These are phyloP conservation scores for Porphyrellus sp. DNA, from an alignment of 1,284 basidiomycete species.

Conservation along the genomic window DNA sequence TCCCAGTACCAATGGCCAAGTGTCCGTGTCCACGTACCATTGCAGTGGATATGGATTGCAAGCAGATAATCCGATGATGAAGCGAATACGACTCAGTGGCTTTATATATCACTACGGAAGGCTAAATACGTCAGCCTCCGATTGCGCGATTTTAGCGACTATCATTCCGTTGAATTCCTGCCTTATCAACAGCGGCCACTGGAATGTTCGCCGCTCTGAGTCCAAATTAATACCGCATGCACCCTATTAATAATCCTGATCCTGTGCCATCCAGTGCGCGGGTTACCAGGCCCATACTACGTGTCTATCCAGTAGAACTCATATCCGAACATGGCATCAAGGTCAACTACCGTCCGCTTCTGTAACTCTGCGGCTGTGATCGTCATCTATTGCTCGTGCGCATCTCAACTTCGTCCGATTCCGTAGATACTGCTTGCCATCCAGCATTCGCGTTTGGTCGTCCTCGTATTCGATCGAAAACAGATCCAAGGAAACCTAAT, in stretches of 20 bases:
- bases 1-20: not conserved
- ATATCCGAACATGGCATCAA: no score
- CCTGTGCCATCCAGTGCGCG: no score
- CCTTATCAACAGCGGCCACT: not conserved
- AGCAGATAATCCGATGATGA: not conserved
- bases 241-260: no score
- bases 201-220: not conserved
- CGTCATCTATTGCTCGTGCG: not conserved
- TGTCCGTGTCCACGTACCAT: slow-evolving; percentile 23
- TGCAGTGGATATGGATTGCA: not conserved
- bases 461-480: slow-evolving; percentile 47
- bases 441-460: slow-evolving; percentile 45
- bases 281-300: no score
- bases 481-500: slow-evolving; percentile 44
- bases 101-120: slow-evolving; percentile 11
- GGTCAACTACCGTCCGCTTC: no score
- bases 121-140: not conserved
- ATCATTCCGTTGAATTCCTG: not conserved
- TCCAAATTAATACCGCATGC: no score
- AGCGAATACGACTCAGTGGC: not conserved
- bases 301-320: no score
- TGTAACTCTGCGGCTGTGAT: no score
- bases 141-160: slow-evolving; percentile 1
- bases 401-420: slow-evolving; percentile 57
- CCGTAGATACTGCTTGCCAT: slow-evolving; percentile 42